These are phyloP conservation scores for Kwoniella botswanensis DNA, from an alignment of 768 basidiomycete species.

Conservation along the genomic window DNA sequence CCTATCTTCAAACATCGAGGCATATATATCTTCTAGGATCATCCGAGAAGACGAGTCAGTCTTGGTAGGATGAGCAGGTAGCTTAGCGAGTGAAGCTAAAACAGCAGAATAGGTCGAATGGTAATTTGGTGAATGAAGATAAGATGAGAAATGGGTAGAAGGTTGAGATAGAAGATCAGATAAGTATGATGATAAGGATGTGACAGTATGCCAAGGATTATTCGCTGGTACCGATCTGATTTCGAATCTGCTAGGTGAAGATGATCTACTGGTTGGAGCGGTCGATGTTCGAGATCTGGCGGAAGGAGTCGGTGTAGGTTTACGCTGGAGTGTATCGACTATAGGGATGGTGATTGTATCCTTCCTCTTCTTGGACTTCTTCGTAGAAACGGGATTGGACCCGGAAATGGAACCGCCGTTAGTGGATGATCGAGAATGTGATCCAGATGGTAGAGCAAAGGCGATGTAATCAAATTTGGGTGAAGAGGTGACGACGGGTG, in stretches of 20 bases:
- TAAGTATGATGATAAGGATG: slow-evolving; percentile 47
- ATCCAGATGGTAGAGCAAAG: slow-evolving; percentile 10
- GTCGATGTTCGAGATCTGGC: slow-evolving; percentile 24
- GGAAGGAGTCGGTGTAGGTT: slow-evolving; percentile 23
- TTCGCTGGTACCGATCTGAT: slow-evolving; percentile 21
- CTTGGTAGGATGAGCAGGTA: background rate
- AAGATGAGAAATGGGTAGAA: slow-evolving; percentile 41
- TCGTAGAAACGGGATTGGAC: slow-evolving; percentile 10
- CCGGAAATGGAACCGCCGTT: background rate
- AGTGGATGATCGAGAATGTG: slow-evolving; percentile 20
- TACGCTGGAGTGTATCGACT: slow-evolving; percentile 46
- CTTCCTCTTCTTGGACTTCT: slow-evolving; percentile 24
- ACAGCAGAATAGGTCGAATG: slow-evolving; percentile 46
- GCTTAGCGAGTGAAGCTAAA: slow-evolving; percentile 34
- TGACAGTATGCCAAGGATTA: slow-evolving; percentile 46
- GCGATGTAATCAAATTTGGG: slow-evolving; percentile 7
- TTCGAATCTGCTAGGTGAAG: slow-evolving; percentile 4
- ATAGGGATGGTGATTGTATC: slow-evolving; percentile 32
- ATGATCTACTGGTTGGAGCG: background rate
- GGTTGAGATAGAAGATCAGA: slow-evolving; percentile 41
- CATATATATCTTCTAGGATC: slow-evolving; percentile 51
- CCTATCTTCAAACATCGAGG: slow-evolving; percentile 21
- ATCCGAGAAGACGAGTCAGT: slow-evolving; percentile 17
- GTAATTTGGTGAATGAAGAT: slow-evolving; percentile 49
- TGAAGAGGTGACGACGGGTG: background rate